phyloP scores from a whole-genome alignment of 1,284 basidiomycete genomes.

The Earliella scabrosa region DNA sequence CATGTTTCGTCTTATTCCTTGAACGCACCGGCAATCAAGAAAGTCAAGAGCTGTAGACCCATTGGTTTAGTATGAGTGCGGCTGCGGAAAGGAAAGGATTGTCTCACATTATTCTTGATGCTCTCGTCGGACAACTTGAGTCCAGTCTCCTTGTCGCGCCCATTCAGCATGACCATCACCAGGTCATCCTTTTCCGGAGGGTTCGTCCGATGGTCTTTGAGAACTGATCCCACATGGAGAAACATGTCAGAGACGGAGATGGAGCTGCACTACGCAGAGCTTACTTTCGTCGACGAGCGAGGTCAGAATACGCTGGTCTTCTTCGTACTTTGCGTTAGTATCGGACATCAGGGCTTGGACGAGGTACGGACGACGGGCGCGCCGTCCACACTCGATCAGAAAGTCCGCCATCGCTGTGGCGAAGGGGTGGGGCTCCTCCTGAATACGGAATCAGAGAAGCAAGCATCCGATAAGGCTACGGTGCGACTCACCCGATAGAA shows the following conservation, averaged over 20 bases:
- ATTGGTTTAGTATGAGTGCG: background rate
- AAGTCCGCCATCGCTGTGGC: constrained; percentile 47
- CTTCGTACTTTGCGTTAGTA: constrained; percentile 43
- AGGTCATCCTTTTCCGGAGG: constrained; percentile 45
- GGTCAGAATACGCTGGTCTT: constrained; percentile 43
- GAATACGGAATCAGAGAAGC: background rate
- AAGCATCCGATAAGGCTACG: background rate
- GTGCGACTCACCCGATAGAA: constrained; percentile 26
- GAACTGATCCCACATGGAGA: constrained; percentile 30
- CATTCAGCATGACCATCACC: constrained; percentile 47
- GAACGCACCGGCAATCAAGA: background rate
- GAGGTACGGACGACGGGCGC: constrained; percentile 39
- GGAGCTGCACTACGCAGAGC: background rate
- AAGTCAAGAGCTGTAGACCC: background rate
- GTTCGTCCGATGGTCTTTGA: constrained; percentile 39
- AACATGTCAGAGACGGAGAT: background rate
- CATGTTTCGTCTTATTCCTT: too few relatives aligned
- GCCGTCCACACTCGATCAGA: constrained; percentile 41
- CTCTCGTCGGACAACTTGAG: constrained; percentile 43
- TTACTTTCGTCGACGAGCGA: constrained; percentile 44
- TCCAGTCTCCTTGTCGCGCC: constrained; percentile 49
- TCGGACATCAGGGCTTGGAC: constrained; percentile 40
- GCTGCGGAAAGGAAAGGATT: background rate
- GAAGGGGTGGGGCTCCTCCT: constrained; percentile 45
- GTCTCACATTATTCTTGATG: constrained; percentile 45